Evolutionary conservation across 139 green algal species (phyloP).

Genomic region (Diplosphaera chodatii): DNA sequence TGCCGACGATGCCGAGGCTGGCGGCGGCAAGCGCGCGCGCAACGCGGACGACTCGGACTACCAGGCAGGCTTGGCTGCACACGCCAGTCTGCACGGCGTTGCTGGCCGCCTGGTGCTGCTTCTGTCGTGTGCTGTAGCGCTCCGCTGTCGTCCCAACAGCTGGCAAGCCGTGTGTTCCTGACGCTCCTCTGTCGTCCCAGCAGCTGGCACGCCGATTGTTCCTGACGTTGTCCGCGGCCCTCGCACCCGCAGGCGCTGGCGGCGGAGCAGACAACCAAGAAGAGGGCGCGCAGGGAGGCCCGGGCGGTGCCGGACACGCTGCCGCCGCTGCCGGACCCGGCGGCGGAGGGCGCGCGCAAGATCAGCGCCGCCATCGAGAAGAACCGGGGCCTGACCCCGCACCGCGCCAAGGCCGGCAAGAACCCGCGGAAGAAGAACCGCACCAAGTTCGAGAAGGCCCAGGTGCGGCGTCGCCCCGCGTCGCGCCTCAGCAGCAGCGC

Average conservation of each 20-base stretch:
- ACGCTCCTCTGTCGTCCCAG: too few relatives aligned
- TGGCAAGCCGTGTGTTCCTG: too few relatives aligned
- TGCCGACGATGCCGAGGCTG: slow-evolving; percentile 12
- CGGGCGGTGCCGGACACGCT: slow-evolving; percentile 12
- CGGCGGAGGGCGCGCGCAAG: slow-evolving; percentile 32
- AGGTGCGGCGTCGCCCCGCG: slow-evolving; percentile 23
- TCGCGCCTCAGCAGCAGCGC: too few relatives aligned
- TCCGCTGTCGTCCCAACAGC: too few relatives aligned
- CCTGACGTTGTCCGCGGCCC: too few relatives aligned
- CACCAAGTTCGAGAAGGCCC: slow-evolving; percentile 75
- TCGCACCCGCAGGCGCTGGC: neutral
- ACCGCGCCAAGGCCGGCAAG: slow-evolving; percentile 86
- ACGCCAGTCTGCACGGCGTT: too few relatives aligned
- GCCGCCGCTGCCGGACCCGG: slow-evolving; percentile 52
- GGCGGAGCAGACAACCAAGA: slow-evolving; percentile 31
- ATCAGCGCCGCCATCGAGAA: slow-evolving; percentile 80
- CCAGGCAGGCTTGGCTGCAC: neutral
- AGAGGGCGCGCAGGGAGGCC: slow-evolving; percentile 36
- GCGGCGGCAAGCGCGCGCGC: neutral
- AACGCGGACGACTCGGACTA: slow-evolving; percentile 5
- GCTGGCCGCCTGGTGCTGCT: too few relatives aligned
- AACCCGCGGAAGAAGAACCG: slow-evolving; percentile 85
- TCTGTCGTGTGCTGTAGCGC: too few relatives aligned
- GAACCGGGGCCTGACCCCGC: slow-evolving; percentile 94
- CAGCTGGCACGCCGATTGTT: too few relatives aligned